Evolutionary conservation across 176 grass and related monocot species (phyloP).

Genomic region (Hyparrhenia diplandra): DNA sequence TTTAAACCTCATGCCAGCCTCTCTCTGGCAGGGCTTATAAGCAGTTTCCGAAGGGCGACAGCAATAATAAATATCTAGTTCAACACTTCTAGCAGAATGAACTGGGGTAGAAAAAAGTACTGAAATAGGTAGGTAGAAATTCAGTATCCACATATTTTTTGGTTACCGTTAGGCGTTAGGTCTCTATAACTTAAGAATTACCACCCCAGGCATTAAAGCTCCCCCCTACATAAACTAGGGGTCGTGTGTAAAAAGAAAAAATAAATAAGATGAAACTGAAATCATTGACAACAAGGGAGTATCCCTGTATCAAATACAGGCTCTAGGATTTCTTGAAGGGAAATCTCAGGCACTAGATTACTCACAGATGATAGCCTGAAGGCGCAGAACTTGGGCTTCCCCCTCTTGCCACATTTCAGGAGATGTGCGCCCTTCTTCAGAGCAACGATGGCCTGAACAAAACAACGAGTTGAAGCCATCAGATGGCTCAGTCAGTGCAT

Average conservation of each 20-base stretch:
- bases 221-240: not conserved
- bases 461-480: not conserved
- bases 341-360: not conserved
- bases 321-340: not conserved
- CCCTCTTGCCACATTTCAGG: slow-evolving; percentile 45
- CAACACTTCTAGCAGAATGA: not conserved
- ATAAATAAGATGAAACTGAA: not conserved
- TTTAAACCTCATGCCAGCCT: not conserved
- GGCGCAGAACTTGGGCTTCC: slow-evolving; percentile 50
- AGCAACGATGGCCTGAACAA: slow-evolving; percentile 43
- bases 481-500: not conserved
- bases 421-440: slow-evolving; percentile 51
- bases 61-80: not conserved
- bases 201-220: not conserved
- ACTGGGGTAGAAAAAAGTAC: not conserved
- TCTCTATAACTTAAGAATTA: not conserved
- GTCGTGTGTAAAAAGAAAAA: not conserved
- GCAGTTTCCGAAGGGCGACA: not conserved
- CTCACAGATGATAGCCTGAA: slow-evolving; percentile 53
- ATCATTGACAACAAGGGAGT: not conserved
- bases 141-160: not conserved
- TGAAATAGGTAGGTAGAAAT: not conserved
- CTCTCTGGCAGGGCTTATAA: not conserved
- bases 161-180: not conserved
- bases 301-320: not conserved